Conservation (phyloP, 2,329 filamentous ascomycete genomes). For the Phialophora expanda region DNA sequence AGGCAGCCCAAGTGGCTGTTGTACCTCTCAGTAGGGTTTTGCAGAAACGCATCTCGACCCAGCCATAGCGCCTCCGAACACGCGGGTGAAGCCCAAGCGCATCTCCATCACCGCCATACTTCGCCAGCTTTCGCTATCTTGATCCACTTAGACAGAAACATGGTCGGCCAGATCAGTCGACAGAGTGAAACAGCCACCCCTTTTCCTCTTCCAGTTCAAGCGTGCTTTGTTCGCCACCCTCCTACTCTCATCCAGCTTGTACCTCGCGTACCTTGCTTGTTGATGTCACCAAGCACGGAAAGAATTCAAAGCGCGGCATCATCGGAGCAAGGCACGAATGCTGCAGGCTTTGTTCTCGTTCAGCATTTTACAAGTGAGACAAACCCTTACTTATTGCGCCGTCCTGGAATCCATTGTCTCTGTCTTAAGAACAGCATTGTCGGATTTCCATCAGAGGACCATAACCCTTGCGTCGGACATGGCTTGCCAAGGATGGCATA, state of each 20-base stretch:
- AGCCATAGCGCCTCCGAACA: not conserved
- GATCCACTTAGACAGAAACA: not conserved
- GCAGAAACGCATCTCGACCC: not conserved
- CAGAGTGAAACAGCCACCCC: not conserved
- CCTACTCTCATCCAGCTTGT: not conserved
- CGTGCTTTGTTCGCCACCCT: not conserved
- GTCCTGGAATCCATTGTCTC: constrained; percentile 20
- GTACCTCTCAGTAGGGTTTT: not conserved
- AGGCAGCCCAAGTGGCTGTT: not conserved
- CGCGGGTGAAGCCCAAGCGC: not conserved
- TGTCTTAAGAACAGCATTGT: constrained; percentile 22
- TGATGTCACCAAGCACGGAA: constrained; percentile 16
- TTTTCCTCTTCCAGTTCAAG: not conserved
- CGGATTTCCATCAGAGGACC: constrained; percentile 12
- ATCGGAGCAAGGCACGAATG: constrained; percentile 3
- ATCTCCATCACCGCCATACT: not conserved
- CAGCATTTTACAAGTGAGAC: constrained; percentile 19
- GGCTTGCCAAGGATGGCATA: constrained; percentile 15
- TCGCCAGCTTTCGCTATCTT: not conserved
- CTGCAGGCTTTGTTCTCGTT: constrained; percentile 5
- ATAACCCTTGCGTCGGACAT: constrained; percentile 32
- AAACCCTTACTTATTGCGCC: constrained; percentile 7
- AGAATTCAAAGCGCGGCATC: constrained; percentile 14
- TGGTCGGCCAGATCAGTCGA: not conserved
- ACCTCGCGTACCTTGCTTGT: constrained; percentile 16